Evolutionary conservation across 805 yeast species (phyloP), one percentile per base, ranked within the genome.

Genomic region (Kregervanrija pseudodelftensis): DNA sequence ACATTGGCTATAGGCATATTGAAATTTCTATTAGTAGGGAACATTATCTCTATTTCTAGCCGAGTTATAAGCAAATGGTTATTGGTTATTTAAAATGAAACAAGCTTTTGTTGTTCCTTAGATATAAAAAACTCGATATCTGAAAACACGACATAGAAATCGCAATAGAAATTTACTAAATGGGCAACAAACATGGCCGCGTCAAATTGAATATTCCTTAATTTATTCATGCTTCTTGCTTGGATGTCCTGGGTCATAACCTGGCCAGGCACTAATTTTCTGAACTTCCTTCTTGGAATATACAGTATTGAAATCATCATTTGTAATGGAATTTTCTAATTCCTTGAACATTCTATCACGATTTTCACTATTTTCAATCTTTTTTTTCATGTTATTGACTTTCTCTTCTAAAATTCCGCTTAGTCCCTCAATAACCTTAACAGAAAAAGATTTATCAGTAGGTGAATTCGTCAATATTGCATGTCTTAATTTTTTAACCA

Each of bases 241-340:
- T 2, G 85, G 84, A 57, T 80, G 86, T 0, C 83, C 82, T 52
- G 78, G 85, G 51, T 80, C 73, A 11, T 77, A 70, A 0, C 85
- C 85, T 0, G 86, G 86, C 86, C 86, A 80, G 1, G 86, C 76
- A 22, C 43, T 45, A 8, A 39, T 48, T 36, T 38, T 36, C 13
- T 15, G 37, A 16, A 37, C 37, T 36, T 17, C 39, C 38, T 15
- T 49, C 41, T 11, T 34, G n/a, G 12, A 37, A n/a, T 22, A 22
- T 7, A 22, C 8, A 22, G 8, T 50, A 17, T 37, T 47, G 32
- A 30, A 41, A n/a, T 43, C 52, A 41, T 33, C 61, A 39, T 36
- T 52, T 53, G 28, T 50, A 48, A 56, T 13, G 42, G 47, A 41
- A 50, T 41, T n/a, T 42, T 60, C 43, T 45, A 58, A 28, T 41